Conservation (phyloP, 2,329 filamentous ascomycete genomes). For the Stemphylium lycopersici region DNA sequence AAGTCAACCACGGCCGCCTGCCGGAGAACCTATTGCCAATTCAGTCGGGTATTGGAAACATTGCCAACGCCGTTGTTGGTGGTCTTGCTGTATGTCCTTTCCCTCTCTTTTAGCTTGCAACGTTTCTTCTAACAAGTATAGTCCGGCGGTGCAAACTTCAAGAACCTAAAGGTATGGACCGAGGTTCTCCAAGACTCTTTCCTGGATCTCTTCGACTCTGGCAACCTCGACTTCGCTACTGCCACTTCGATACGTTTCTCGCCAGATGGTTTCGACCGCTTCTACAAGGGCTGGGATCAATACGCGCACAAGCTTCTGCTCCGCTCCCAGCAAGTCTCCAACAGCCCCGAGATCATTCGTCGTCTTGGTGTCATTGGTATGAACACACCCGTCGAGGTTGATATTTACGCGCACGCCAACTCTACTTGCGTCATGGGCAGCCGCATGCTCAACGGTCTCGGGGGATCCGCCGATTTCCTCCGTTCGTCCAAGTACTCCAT, state of each 20-base stretch:
- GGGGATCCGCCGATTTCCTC: constrained; percentile 82
- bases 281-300: constrained; percentile 82
- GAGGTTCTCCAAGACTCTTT: constrained; percentile 93
- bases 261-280: constrained; percentile 86
- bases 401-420: constrained; percentile 95
- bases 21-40: constrained; percentile 78
- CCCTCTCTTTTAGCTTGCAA: not conserved
- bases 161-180: constrained; percentile 89
- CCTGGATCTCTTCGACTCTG: constrained; percentile 89
- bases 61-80: constrained; percentile 88
- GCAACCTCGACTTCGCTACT: constrained; percentile 86
- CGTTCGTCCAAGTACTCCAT: constrained; percentile 82
- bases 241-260: constrained; percentile 91
- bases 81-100: constrained; percentile 64
- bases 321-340: constrained; percentile 85
- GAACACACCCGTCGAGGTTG: constrained; percentile 94
- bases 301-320: constrained; percentile 85
- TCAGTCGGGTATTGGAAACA: constrained; percentile 90
- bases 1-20: constrained; percentile 78
- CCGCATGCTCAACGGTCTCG: constrained; percentile 85
- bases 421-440: constrained; percentile 87
- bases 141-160: constrained; percentile 75
- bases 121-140: constrained; percentile 12
- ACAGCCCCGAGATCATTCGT: constrained; percentile 88
- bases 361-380: constrained; percentile 88